Evolutionary conservation across 352 stramenopile species (phyloP).

Genomic region (Globisporangium radiosum): DNA sequence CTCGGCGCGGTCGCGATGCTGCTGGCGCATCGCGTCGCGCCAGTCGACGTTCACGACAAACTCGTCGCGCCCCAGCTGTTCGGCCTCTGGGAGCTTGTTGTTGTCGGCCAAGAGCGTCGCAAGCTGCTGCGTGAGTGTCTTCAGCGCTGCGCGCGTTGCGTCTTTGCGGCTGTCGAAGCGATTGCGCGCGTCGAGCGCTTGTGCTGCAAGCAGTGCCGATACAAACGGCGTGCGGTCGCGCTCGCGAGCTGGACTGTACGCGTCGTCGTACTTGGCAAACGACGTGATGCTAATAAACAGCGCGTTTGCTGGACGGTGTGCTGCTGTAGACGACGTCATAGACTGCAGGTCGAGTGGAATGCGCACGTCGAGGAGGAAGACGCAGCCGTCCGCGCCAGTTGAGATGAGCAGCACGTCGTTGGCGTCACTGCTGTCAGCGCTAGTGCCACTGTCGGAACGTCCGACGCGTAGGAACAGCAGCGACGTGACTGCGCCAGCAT

Average conservation of each 20-base stretch:
- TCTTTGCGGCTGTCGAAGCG: constrained; percentile 68
- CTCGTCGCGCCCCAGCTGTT: constrained; percentile 76
- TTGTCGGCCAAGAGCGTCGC: constrained; percentile 70
- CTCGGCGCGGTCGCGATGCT: constrained; percentile 53
- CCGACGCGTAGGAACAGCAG: constrained; percentile 36
- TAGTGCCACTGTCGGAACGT: neutral
- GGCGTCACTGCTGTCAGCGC: no score
- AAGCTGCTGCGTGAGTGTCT: constrained; percentile 59
- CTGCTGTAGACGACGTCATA: neutral
- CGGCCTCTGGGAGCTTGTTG: constrained; percentile 46
- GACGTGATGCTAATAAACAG: constrained; percentile 58
- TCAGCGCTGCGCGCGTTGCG: constrained; percentile 49
- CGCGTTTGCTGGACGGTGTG: constrained; percentile 28
- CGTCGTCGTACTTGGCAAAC: constrained; percentile 64
- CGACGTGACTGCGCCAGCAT: constrained; percentile 49
- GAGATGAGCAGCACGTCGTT: constrained; percentile 46
- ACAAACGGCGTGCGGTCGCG: constrained; percentile 37
- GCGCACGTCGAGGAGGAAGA: constrained; percentile 61
- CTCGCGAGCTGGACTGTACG: constrained; percentile 47
- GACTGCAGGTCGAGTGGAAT: constrained; percentile 24
- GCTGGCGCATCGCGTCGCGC: constrained; percentile 38
- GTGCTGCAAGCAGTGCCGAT: constrained; percentile 23
- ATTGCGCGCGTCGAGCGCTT: constrained; percentile 32
- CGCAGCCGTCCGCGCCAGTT: constrained; percentile 50
- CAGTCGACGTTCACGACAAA: constrained; percentile 88